Evolutionary conservation across 2,329 filamentous ascomycete genomes (phyloP).

Genomic region (Sporothrix inflata): DNA sequence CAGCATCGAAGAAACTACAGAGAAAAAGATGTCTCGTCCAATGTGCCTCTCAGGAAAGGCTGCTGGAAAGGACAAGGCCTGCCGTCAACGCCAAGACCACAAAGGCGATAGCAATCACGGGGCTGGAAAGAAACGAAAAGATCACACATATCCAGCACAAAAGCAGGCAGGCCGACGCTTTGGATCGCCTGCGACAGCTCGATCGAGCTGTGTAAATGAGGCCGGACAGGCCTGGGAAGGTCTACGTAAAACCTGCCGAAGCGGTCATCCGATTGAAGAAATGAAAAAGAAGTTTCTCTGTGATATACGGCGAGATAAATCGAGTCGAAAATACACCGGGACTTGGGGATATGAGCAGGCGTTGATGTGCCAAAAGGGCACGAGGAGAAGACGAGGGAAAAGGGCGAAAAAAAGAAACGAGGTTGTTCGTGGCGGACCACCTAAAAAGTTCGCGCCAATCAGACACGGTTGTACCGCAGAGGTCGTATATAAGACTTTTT

Average conservation of each 20-base stretch:
- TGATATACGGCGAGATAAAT: no score
- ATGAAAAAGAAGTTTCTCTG: neutral
- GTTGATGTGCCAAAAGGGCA: neutral
- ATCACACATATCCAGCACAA: neutral
- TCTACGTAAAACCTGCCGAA: neutral
- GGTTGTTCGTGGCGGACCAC: constrained; percentile 26
- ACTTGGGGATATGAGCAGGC: neutral
- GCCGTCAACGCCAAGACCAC: neutral
- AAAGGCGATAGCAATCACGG: neutral
- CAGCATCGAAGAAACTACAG: neutral
- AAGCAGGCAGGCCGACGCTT: neutral
- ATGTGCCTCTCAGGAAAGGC: neutral
- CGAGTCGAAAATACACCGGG: neutral
- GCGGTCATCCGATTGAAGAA: neutral
- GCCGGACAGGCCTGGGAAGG: neutral
- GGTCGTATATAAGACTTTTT: constrained; percentile 24
- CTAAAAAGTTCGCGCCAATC: constrained; percentile 27
- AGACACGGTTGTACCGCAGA: neutral
- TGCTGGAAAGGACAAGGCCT: neutral
- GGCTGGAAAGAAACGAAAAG: neutral
- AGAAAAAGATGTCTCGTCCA: neutral
- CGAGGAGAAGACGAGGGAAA: neutral
- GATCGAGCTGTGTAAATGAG: neutral
- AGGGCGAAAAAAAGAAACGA: constrained; percentile 26
- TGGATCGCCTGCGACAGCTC: neutral